Base-by-base conservation (phyloP, 1,284 basidiomycete species). In the Exobasidium cylindrosporum region DNA sequence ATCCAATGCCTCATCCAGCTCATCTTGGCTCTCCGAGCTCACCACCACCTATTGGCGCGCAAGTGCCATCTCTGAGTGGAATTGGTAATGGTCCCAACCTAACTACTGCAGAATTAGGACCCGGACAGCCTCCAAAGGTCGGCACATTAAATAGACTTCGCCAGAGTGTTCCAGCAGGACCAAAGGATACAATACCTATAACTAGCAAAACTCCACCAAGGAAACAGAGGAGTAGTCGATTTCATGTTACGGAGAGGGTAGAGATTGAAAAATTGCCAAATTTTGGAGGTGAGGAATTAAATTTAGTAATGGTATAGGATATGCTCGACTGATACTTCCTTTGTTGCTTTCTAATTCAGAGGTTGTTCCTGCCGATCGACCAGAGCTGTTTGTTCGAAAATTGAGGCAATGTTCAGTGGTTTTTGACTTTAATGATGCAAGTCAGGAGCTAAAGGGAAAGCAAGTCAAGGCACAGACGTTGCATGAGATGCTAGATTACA, bases 351-450 rank as follows among this genome's bases (percentile, higher is more conserved):
- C 54, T 58, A 30, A 55, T 35, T 62, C 81, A 94, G 96, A 99
- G 83, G 95, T 92, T 1, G 86, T 91, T 55, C 88, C 89, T 0
- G 87, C 85, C 68, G 95, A 97, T 79, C 88, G 94, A 47, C 87
- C 92, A 50, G 89, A 90, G 66, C 85, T 99, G 35, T 98, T 99
- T 79, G 84, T 98, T 73, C 91, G 87, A 81, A 99, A 99, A 82
- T 85, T 99, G 57, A 87, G 90, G 80, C 96, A 98, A 81, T 97
- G 94, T 82, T 89, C 90, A 60, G 92, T 97, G 65, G 84, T 99
- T 24, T 99, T 99, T 79, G 96, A 99, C 82, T 99, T 99, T 82
- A 98, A 97, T 81, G 96, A 99, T 79, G 90, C 94, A 54, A 95
- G 91, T 76, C 85, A 90, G 45, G 96, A 99, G 77, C 86, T 99